Evolutionary conservation across 116 monocot genomes (phyloP), one percentile per base, ranked within the genome.

Genomic region (Zostera marina): DNA sequence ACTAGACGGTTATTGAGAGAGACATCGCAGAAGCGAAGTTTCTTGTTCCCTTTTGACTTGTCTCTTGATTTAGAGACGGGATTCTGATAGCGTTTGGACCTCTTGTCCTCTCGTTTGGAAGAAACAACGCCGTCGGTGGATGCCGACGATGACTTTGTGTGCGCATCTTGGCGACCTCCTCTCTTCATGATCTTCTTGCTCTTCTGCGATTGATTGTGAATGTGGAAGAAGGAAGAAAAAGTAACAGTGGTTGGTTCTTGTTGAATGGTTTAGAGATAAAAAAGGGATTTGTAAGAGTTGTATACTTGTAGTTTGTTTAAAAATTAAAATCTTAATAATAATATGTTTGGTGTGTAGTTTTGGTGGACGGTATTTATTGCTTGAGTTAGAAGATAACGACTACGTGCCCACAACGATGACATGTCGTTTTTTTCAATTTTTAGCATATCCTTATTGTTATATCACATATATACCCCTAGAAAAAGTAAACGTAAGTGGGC

Each of bases 11-110:
- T 62, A 46, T 76, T 68, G 12, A 66, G 51, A 8, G 45, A 38
- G 3, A 71, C 64, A 15, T 65, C 67, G 40, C 49, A 58, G 15
- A 55, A 61, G 20, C 47, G 63, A 53, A 68, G 65, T 64, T 74
- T 79, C 46, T 51, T 46, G n/a, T 39, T 61, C 11, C 79, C 79
- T 49, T 79, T 79, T 41, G 56, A 32, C 74, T 75, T 79, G 56
- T 53, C 53, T 62, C 42, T 64, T 11, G 74, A 71, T 49, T 79
- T 79, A 51, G 68, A n/a, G 39, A 47, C 58, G 11, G 74, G 69
- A 24, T 54, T 32, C 32, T 32, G 32, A 32, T 32, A 32, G 32
- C 32, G 32, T 5, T 32, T 32, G 32, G 32, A 5, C 32, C 5
- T 32, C 32, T 32, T 32, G 32, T 32, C 32, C 32, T 32, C 32